Evolutionary conservation across 2,329 filamentous ascomycete genomes (phyloP).

Genomic region (Orbilia ellipsospora): DNA sequence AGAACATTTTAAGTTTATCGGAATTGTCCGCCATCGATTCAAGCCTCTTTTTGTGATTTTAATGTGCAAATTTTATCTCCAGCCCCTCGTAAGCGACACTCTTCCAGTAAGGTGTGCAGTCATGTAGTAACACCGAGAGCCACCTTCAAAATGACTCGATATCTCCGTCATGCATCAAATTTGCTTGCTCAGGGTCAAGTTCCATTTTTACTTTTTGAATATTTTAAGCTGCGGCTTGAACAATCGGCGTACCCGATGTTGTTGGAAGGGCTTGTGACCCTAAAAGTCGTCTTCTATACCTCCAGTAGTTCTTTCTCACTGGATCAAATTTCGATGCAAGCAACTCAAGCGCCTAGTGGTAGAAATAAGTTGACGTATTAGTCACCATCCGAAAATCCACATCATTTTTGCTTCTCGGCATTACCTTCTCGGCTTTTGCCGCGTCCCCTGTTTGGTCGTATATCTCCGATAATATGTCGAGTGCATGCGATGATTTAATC

Average conservation of each 20-base stretch:
- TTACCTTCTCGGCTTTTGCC: conserved; percentile 42
- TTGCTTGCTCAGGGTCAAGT: too few relatives aligned
- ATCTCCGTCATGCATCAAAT: too few relatives aligned
- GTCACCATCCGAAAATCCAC: neutral
- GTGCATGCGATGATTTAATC: conserved; percentile 68
- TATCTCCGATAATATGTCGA: conserved; percentile 79
- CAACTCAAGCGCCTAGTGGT: conserved; percentile 71
- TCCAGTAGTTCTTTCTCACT: conserved; percentile 91
- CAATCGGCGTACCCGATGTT: conserved; percentile 15
- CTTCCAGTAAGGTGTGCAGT: too few relatives aligned
- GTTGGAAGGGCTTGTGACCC: conserved; percentile 45
- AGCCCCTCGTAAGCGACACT: too few relatives aligned
- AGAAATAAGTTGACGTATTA: conserved; percentile 16
- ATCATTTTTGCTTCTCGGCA: conserved; percentile 25
- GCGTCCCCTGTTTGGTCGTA: conserved; percentile 65
- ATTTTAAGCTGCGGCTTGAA: conserved; percentile 32
- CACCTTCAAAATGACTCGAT: too few relatives aligned
- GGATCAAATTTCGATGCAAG: conserved; percentile 89
- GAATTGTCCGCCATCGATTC: too few relatives aligned
- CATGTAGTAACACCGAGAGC: too few relatives aligned
- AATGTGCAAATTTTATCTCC: too few relatives aligned
- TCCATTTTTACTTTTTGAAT: too few relatives aligned
- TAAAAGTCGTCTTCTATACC: conserved; percentile 73
- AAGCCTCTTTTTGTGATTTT: too few relatives aligned
- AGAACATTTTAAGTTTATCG: too few relatives aligned